A percentile compares a stretch with the other conserved stretches of the same genome.
These are phyloP conservation scores for Wallemia ichthyophaga DNA, from an alignment of 1,284 basidiomycete species.

Conservation along the genomic window DNA sequence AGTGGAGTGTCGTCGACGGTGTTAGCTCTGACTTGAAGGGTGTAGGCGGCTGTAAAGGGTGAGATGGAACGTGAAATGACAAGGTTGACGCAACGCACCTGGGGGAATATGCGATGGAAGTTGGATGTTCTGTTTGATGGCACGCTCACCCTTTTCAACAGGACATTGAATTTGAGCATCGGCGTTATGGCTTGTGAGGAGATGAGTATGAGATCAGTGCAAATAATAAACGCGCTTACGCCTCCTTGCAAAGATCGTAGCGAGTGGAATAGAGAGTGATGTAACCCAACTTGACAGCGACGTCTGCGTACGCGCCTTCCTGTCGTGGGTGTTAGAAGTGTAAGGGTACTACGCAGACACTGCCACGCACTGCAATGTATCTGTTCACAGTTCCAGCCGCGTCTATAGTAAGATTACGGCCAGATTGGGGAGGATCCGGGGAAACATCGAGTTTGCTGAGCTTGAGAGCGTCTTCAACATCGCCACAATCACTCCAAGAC, in stretches of 20 bases:
- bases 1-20: not conserved
- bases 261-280: not conserved
- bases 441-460: not conserved
- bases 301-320: not conserved
- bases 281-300: not conserved
- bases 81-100: not conserved
- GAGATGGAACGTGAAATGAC: not conserved
- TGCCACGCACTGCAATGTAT: not conserved
- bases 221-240: not conserved
- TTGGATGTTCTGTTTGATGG: not conserved
- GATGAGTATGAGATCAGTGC: not conserved
- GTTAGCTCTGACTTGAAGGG: not conserved
- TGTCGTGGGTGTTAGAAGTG: not conserved
- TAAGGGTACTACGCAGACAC: too few relatives aligned
- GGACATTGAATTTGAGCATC: not conserved
- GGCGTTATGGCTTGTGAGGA: not conserved
- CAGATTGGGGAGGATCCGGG: not conserved
- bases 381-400: not conserved
- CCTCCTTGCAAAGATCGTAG: not conserved
- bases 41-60: not conserved
- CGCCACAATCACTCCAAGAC: not conserved
- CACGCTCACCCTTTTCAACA: not conserved
- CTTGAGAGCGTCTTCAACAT: not conserved
- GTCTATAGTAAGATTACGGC: not conserved
- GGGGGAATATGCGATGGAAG: not conserved